Evolutionary conservation across 495 filamentous ascomycete species (phyloP), one percentile per base, ranked within the genome.

Genomic region (Bacidia rubella): DNA sequence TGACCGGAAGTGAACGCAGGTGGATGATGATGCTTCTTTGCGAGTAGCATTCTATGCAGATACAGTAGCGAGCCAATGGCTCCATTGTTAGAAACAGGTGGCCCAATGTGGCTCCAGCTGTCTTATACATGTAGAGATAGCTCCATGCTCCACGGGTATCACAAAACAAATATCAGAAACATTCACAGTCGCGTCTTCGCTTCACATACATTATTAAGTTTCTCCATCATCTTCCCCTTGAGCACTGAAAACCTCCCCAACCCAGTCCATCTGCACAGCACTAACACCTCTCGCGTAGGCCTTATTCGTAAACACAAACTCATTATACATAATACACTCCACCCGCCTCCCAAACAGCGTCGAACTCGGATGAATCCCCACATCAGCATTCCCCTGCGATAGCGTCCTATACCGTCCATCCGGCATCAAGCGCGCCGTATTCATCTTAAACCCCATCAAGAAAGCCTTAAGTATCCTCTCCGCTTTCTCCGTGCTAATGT

Each of bases 291-390:
- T 83, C 12, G 85, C 93, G 68, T 93, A 99, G 59, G 82, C 90
- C 63, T 83, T 86, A 48, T 83, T 86, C 7, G 93, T 99, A 63
- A 85, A 97, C 1, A 99, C 90, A 66, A 92, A 89, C 65, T 99
- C 90, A 57, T 90, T 78, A 60, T 90, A 99, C 80, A 97, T 81
- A 58, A 99, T 92, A 0, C 87, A 90, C 71, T 96, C 90, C 52
- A 82, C 76, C 66, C 90, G 95, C 67, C 82, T 79, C 9, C 90
- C 87, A 61, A 86, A 86, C 3, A 99, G 63, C 2, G 85, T 83
- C 61, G 87, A 94, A 0, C 80, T 81, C 0, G 93, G 93, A 62
- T 99, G 93, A 23, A 99, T 86, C 0, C 85, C 79, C 9, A 99
- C 87, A 0, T 77, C 78, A 51, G 96, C 86, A 22, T 44, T 44